Base-by-base conservation (phyloP, 2,329 filamentous ascomycete genomes). In the Exutisphaerella laricina region DNA sequence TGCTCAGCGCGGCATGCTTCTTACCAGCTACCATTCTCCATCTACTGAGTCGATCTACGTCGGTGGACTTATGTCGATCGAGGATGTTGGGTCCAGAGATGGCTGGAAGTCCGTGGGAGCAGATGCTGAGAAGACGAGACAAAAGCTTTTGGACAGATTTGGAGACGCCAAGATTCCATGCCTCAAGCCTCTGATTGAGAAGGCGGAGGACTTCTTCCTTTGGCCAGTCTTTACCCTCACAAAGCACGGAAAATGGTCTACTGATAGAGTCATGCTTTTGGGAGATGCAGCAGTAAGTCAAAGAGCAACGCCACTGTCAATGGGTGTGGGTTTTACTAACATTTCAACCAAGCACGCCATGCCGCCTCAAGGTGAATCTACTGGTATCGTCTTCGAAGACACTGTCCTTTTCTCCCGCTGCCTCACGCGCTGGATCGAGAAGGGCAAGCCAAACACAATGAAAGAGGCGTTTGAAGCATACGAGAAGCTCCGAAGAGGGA, bases 361-460 rank as follows among this genome's bases (percentile, higher is more conserved):
- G 71, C 70, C 71, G 3, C 71, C 72, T 3, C 70, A 73, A 45
- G 72, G 72, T 8, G 71, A 74, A 48, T 66, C 63, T 22, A 74
- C 71, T 3, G 72, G 72, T 12, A 68, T 75, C 23, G 70, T 74
- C 7, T 73, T 75, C 48, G 72, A 75, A 57, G 72, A 75, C 52
- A 72, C 67, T 2, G 68, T 74, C 25, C 55, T 75, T 40, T 68
- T 75, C 56, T 66, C 71, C 20, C 57, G 68, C 35, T 69, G 66
- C 56, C 45, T 70, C 34, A 64, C 61, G 1, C 56, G 61, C 31
- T 70, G 68, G 67, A 63, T 69, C 53, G 62, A 69, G 43, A 65
- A 62, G 45, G 60, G 62, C 32, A 49, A 51, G 32, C 57, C 58
- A 4, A 58, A 53, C 16, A 60, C 51, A 18, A 63, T 73, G 26